Evolutionary conservation across 257 asterid genomes (phyloP), one percentile per base, ranked within the genome.

Genomic region (Gynochthodes officinalis): DNA sequence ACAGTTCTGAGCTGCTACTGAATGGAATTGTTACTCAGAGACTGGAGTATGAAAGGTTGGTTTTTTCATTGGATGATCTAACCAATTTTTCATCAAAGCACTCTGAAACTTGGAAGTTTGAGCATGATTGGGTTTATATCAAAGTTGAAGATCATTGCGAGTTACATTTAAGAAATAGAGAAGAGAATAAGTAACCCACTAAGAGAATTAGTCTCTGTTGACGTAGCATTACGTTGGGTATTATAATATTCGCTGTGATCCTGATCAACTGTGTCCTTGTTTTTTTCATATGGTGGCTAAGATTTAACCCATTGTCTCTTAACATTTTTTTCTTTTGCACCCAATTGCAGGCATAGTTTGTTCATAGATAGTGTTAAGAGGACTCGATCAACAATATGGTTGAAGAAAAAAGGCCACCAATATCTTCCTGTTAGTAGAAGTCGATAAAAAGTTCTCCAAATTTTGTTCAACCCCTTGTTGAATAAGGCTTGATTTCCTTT

Each of bases 21-120:
- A 92, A 95, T 72, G 99, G 99, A 53, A 95, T 95, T 53, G 98
- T 95, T 57, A 91, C 86, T 77, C 99, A 95, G 85, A 90, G 85
- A 88, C 89, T 92, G 75, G 98, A 95, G 40, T 84, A 82, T n/a
- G 92, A 83, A 79, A 92, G 99, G 99, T 92, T 66, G 16, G 89
- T 74, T 73, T 40, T 15, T 30, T 0, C 21, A 35, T 71, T 39
- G 30, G 57, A 64, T 19, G 28, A 58, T 33, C 35, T 49, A 21
- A 19, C 18, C 11, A 6, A 52, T 40, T 7, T 63, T 21, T n/a
- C 40, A 23, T 13, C 15, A 16, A 28, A 64, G n/a, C 70, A 5
- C 54, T 64, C 12, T n/a, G n/a, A n/a, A n/a, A n/a, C n/a, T n/a
- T n/a, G n/a, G 49, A 63, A 63, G n/a, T 6, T 19, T 61, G 27